Percentiles rank a stretch among this genome's conserved stretches.
Conservation (phyloP, 2,329 filamentous ascomycete genomes). For the Botrytis hyacinthi region DNA sequence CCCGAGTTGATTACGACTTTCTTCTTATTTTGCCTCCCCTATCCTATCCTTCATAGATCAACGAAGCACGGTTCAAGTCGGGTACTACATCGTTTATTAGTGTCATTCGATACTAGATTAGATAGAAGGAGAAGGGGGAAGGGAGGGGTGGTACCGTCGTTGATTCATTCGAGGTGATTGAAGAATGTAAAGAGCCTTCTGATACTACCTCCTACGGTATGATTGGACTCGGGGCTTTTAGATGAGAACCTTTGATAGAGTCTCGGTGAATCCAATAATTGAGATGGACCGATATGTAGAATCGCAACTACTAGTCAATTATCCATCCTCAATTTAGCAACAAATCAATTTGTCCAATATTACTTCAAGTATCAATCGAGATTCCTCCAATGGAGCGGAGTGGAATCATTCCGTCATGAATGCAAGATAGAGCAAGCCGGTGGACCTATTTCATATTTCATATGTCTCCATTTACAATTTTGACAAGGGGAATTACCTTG, state of each 20-base stretch:
- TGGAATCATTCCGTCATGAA: constrained; percentile 10
- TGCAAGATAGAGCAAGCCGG: constrained; percentile 6
- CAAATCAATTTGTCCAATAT: neutral
- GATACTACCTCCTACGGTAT: neutral
- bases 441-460: neutral
- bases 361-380: neutral
- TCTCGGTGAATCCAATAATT: neutral
- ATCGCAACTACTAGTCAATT: neutral
- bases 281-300: neutral
- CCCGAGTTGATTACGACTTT: constrained; percentile 13
- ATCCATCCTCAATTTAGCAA: neutral
- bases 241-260: neutral
- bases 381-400: constrained; percentile 1
- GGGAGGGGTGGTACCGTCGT: neutral
- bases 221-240: neutral
- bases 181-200: neutral
- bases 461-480: neutral
- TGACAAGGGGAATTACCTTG: neutral
- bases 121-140: neutral
- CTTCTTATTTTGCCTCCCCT: constrained; percentile 2
- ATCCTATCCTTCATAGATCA: neutral
- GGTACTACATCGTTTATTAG: constrained; percentile 4
- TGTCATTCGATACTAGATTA: neutral
- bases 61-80: constrained; percentile 5
- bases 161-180: neutral